Evolutionary conservation across 2,329 filamentous ascomycete genomes (phyloP).

Genomic region (Cordyceps cicadae): DNA sequence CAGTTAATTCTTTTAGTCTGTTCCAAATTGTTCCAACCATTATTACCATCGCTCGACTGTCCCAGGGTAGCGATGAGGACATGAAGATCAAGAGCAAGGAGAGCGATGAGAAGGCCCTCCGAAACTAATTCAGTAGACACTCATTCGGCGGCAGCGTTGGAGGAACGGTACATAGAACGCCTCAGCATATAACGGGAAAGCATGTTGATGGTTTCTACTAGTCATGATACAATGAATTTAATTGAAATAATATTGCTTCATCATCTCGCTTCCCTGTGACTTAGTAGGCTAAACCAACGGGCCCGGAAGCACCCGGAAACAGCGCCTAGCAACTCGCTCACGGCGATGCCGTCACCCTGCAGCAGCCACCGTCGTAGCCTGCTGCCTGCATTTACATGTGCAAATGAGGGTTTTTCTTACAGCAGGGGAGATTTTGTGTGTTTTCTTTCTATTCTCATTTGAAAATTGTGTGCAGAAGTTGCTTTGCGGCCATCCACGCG

Average conservation of each 20-base stretch:
- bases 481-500: no score
- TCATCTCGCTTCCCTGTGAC: not conserved
- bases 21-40: slow-evolving; percentile 10
- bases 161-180: slow-evolving; percentile 4
- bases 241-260: not conserved
- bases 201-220: not conserved
- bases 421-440: no score
- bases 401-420: no score
- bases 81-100: slow-evolving; percentile 1
- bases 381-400: no score
- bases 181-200: not conserved
- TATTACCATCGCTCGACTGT: slow-evolving; percentile 3
- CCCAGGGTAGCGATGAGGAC: slow-evolving; percentile 6
- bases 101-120: not conserved
- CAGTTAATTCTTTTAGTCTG: not conserved
- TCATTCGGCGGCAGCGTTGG: not conserved
- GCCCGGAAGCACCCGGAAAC: not conserved
- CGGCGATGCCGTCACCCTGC: not conserved
- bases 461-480: no score
- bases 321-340: not conserved
- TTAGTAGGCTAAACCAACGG: not conserved
- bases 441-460: no score
- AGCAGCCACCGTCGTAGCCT: no score
- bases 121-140: not conserved
- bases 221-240: slow-evolving; percentile 8